phyloP scores from a whole-genome alignment of 352 stramenopile species.

The Pythium volutum region DNA sequence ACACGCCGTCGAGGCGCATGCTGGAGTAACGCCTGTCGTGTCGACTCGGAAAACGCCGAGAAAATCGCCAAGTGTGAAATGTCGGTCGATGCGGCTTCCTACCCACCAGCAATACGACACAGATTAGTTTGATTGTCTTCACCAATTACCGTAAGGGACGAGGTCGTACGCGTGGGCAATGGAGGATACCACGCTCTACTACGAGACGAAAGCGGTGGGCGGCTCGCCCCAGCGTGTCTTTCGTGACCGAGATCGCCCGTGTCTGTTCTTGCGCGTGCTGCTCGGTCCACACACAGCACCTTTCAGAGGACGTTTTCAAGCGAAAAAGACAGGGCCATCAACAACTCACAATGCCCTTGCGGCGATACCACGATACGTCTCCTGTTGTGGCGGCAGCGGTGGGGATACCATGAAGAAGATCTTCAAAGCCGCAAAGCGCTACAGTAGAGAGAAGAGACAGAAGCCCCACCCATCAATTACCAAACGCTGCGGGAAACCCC shows the following conservation, averaged over 20 bases:
- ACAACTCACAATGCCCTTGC: slow-evolving; percentile 17
- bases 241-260: slow-evolving; percentile 27
- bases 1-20: slow-evolving; percentile 22
- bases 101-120: neutral
- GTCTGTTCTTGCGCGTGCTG: slow-evolving; percentile 42
- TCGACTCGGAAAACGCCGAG: slow-evolving; percentile 37
- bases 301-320: neutral
- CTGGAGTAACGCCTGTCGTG: slow-evolving; percentile 29
- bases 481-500: no score
- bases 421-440: slow-evolving; percentile 62
- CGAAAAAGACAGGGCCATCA: neutral
- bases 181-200: slow-evolving; percentile 11
- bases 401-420: slow-evolving; percentile 28
- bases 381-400: neutral
- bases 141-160: no score
- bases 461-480: no score
- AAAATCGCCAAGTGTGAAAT: slow-evolving; percentile 39
- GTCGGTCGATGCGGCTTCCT: slow-evolving; percentile 37
- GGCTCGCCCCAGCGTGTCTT: slow-evolving; percentile 29
- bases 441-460: neutral
- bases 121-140: neutral
- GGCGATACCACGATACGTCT: slow-evolving; percentile 23
- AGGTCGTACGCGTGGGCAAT: slow-evolving; percentile 11
- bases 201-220: slow-evolving; percentile 16
- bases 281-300: neutral